Evolutionary conservation across 495 filamentous ascomycete species (phyloP), one percentile per base, ranked within the genome.

Genomic region (Pyrenopolyporus hunteri): DNA sequence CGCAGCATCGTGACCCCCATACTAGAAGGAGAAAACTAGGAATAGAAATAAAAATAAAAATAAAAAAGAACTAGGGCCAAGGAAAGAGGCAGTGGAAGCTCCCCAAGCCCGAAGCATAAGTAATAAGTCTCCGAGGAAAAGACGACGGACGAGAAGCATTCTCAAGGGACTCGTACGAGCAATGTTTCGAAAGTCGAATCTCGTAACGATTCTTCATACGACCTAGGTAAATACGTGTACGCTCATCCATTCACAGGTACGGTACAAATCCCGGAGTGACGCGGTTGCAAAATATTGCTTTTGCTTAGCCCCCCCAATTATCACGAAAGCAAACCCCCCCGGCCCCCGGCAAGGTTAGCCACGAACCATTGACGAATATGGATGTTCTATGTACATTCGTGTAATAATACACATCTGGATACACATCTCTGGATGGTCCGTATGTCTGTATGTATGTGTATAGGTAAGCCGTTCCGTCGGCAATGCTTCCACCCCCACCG

Each of bases 341-440:
- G 11, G 19, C 16, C 16, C 45, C 44, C 37, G 33, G 39, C 56
- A 60, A 46, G 53, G 63, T 57, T 66, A 42, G 50, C 46, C 20
- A 59, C 51, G 55, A 65, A 56, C 50, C 56, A 60, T n/a, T 52
- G 62, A 47, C 39, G 36, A 28, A 43, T 59, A 60, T 52, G 42
- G 53, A 31, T 57, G 52, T 45, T 52, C 36, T 48, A 40, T 22
- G 14, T 46, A 52, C n/a, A n/a, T n/a, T n/a, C n/a, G n/a, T n/a
- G n/a, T n/a, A n/a, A n/a, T n/a, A n/a, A n/a, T 42, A 20, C 23
- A 42, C 16, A 42, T 42, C 4, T 9, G 3, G 19, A 17, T 40
- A 20, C 22, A 22, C 32, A 14, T 36, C n/a, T n/a, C n/a, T 11
- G 32, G 32, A 36, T 40, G 22, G n/a, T 22, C 20, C 14, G 17